These are phyloP conservation scores for Parmelia sp. DNA, from an alignment of 495 filamentous ascomycete species.

Conservation along the genomic window DNA sequence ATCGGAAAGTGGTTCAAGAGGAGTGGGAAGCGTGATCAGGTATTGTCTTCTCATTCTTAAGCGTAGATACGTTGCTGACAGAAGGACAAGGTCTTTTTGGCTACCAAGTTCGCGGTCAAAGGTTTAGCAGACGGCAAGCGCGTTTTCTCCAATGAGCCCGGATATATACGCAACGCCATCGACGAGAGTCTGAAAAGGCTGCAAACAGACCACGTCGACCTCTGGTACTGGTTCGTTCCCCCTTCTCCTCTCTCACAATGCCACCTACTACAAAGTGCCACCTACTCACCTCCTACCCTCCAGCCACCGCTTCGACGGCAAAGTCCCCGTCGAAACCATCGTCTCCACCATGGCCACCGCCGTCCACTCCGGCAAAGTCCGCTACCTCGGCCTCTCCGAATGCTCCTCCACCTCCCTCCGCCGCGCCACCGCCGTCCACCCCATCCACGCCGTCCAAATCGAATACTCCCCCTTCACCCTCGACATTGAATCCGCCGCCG, in stretches of 20 bases:
- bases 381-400: conserved; percentile 49
- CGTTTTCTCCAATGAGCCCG: conserved; percentile 35
- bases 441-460: conserved; percentile 50
- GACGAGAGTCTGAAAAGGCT: conserved; percentile 39
- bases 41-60: conserved; percentile 33
- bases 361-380: conserved; percentile 45
- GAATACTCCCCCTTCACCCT: conserved; percentile 44
- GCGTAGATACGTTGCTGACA: background rate
- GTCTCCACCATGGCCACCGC: conserved; percentile 43
- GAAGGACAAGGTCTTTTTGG: conserved; percentile 41
- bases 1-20: conserved; percentile 40
- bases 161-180: conserved; percentile 41
- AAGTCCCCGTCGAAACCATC: conserved; percentile 45
- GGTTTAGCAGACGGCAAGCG: conserved; percentile 26
- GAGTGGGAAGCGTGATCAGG: conserved; percentile 43
- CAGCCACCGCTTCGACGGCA: conserved; percentile 34
- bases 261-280: background rate
- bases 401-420: conserved; percentile 51
- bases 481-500: conserved; percentile 45
- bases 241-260: background rate
- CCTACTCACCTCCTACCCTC: background rate
- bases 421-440: conserved; percentile 49
- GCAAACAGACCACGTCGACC: conserved; percentile 36
- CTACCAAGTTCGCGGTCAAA: conserved; percentile 46
- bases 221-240: conserved; percentile 30